Conservation (phyloP, 2,329 filamentous ascomycete species). For the Venturia asperata region DNA sequence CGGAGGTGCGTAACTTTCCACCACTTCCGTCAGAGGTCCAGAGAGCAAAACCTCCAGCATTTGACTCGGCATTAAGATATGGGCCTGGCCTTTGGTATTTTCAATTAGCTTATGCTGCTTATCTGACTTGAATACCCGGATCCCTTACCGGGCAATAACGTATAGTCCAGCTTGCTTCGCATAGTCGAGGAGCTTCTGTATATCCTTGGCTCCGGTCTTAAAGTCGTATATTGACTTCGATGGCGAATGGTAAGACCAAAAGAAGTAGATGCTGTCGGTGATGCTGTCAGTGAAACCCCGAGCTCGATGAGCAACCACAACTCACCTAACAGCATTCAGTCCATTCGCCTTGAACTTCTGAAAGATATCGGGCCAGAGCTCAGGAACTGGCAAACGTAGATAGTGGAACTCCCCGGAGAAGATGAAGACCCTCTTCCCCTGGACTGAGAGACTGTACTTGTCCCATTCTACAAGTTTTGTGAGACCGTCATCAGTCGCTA, state of each 20-base stretch:
- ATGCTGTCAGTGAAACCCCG: neutral
- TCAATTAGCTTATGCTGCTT: conserved; percentile 12
- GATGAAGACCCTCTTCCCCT: conserved; percentile 46
- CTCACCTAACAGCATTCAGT: conserved; percentile 45
- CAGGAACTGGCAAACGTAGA: conserved; percentile 46
- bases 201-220: conserved; percentile 46
- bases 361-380: conserved; percentile 46
- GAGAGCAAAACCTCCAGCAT: conserved; percentile 54
- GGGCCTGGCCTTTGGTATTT: conserved; percentile 35
- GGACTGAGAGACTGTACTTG: conserved; percentile 46
- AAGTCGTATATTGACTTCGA: conserved; percentile 44
- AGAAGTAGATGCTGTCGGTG: conserved; percentile 41
- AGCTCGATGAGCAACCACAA: neutral
- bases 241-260: conserved; percentile 45
- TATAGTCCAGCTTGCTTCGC: conserved; percentile 50
- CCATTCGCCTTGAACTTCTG: conserved; percentile 49
- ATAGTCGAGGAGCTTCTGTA: conserved; percentile 46
- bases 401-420: conserved; percentile 51
- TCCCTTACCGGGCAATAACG: conserved; percentile 40
- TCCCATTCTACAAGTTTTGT: conserved; percentile 45
- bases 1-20: conserved; percentile 46
- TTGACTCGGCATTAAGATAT: conserved; percentile 58
- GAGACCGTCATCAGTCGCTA: conserved; percentile 37
- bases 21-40: conserved; percentile 57
- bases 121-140: too few species aligned